Percentiles rank a stretch among this genome's conserved stretches.
phyloP scores from a whole-genome alignment of 2,329 filamentous ascomycete species.

The Sphaerulina musiva region DNA sequence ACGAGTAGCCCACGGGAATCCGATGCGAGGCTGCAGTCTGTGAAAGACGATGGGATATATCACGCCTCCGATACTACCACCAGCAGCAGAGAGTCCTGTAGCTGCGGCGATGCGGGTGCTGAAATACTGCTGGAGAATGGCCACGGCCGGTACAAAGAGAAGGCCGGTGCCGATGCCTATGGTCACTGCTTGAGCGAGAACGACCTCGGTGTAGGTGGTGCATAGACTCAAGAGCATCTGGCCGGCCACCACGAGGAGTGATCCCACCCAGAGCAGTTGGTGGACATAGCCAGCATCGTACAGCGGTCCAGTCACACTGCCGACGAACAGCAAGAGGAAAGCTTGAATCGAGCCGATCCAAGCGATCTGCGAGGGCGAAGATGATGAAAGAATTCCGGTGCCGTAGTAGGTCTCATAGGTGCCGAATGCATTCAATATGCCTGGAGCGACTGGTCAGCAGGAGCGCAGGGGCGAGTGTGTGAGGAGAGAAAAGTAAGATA shows the following conservation, averaged over 20 bases:
- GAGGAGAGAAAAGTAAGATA: not conserved
- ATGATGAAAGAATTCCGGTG: not conserved
- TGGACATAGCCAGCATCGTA: slow-evolving; percentile 14
- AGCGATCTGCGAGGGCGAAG: slow-evolving; percentile 34
- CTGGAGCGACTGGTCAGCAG: not conserved
- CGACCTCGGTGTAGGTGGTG: slow-evolving; percentile 6
- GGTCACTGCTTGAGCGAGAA: slow-evolving; percentile 12
- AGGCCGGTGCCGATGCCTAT: slow-evolving; percentile 7
- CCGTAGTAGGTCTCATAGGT: slow-evolving; percentile 45
- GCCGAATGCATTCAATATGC: slow-evolving; percentile 36
- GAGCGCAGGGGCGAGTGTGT: not conserved
- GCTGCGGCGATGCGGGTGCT: slow-evolving; percentile 34
- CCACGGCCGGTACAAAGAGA: slow-evolving; percentile 9
- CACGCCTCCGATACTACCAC: slow-evolving; percentile 51
- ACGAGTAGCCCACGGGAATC: slow-evolving; percentile 50
- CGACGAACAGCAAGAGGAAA: slow-evolving; percentile 44
- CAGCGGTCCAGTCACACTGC: slow-evolving; percentile 4
- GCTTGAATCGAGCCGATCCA: slow-evolving; percentile 48
- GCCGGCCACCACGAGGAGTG: slow-evolving; percentile 9
- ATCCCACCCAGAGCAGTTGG: slow-evolving; percentile 2
- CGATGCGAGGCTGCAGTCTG: slow-evolving; percentile 42
- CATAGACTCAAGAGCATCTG: slow-evolving; percentile 13
- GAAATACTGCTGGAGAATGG: slow-evolving; percentile 27
- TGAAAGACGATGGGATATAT: slow-evolving; percentile 47
- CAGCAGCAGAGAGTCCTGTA: slow-evolving; percentile 53